phyloP scores from a whole-genome alignment of 495 filamentous ascomycete genomes.

The Physcia stellaris region DNA sequence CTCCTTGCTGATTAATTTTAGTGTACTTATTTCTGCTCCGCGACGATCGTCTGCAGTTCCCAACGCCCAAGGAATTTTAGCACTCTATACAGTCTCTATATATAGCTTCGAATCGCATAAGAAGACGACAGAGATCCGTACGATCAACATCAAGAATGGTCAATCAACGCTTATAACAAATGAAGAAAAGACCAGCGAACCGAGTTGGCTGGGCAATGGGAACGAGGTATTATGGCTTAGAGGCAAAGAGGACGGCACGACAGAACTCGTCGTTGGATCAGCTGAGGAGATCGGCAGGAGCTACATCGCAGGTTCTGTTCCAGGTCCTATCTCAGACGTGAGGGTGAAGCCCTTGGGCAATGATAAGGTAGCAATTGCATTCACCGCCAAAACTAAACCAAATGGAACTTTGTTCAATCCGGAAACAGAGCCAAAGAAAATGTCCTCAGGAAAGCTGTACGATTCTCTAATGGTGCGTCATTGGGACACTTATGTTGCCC shows the following conservation, averaged over 20 bases:
- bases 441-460: constrained; percentile 39
- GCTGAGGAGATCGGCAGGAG: constrained; percentile 39
- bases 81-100: constrained; percentile 58
- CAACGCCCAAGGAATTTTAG: constrained; percentile 53
- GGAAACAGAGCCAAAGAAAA: constrained; percentile 37
- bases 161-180: constrained; percentile 52
- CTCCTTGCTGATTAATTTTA: constrained; percentile 15
- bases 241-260: constrained; percentile 50
- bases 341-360: constrained; percentile 50
- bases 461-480: constrained; percentile 44
- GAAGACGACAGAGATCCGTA: constrained; percentile 58
- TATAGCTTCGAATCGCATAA: constrained; percentile 77
- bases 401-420: constrained; percentile 44
- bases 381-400: constrained; percentile 43
- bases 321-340: constrained; percentile 58
- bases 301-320: constrained; percentile 49
- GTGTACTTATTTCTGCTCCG: constrained; percentile 71
- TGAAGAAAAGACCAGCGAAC: constrained; percentile 48
- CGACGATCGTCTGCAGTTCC: constrained; percentile 65
- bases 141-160: constrained; percentile 58
- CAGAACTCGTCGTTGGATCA: constrained; percentile 45
- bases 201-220: constrained; percentile 58
- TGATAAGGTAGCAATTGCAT: constrained; percentile 54
- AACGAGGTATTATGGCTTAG: constrained; percentile 56
- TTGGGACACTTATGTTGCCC: constrained; percentile 45